Conservation (phyloP, 345 rosid genomes). For the Angophora floribunda region DNA sequence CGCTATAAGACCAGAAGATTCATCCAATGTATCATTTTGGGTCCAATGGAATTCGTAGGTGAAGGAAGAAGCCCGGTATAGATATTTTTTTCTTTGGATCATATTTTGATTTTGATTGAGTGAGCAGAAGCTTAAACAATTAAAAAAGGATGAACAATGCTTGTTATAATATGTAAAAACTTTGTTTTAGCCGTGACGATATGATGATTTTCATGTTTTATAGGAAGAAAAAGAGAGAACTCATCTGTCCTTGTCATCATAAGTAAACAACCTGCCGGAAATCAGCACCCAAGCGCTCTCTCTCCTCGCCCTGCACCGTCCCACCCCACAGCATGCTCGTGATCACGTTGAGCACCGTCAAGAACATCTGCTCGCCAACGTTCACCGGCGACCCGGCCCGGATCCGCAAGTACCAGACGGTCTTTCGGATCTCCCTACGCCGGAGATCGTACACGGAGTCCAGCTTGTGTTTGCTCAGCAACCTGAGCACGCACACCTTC, state of each 20-base stretch:
- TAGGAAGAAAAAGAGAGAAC: background rate
- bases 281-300: slow-evolving; percentile 11
- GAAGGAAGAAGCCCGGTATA: too few species aligned
- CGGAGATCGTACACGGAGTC: slow-evolving; percentile 36
- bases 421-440: slow-evolving; percentile 26
- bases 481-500: slow-evolving; percentile 26
- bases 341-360: slow-evolving; percentile 25
- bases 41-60: too few species aligned
- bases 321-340: slow-evolving; percentile 43
- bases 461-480: slow-evolving; percentile 40
- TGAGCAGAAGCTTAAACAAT: background rate
- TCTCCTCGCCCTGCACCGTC: slow-evolving; percentile 17
- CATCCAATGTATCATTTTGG: too few species aligned
- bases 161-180: background rate
- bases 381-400: slow-evolving; percentile 14
- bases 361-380: slow-evolving; percentile 29
- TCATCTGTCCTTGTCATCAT: background rate
- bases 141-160: background rate
- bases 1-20: too few species aligned
- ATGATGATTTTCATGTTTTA: background rate
- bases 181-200: too few species aligned
- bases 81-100: too few species aligned
- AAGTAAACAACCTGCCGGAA: slow-evolving; percentile 16
- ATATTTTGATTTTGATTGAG: too few species aligned
- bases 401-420: slow-evolving; percentile 1